These are phyloP conservation scores for Ogataea pini DNA, from an alignment of 805 yeast species.

Conservation along the genomic window DNA sequence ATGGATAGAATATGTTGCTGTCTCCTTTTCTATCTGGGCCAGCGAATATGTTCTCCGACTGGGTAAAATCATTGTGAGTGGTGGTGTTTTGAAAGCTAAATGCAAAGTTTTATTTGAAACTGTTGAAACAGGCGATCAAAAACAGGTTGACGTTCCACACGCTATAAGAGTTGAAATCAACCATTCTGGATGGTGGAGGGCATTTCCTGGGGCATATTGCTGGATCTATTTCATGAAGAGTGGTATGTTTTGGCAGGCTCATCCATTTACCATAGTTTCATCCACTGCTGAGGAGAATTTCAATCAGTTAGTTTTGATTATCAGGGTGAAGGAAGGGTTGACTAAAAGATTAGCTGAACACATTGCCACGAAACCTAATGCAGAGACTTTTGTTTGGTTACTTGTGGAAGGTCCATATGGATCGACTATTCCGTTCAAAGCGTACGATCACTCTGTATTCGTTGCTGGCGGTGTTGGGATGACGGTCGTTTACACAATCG, in stretches of 20 bases:
- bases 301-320: constrained; percentile 43
- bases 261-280: constrained; percentile 61
- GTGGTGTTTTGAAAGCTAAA: constrained; percentile 55
- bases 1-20: constrained; percentile 53
- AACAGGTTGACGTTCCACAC: constrained; percentile 29
- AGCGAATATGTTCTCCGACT: constrained; percentile 63
- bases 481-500: constrained; percentile 55
- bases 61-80: constrained; percentile 56
- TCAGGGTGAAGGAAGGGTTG: constrained; percentile 56
- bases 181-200: constrained; percentile 55
- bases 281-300: constrained; percentile 43
- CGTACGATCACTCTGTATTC: constrained; percentile 48
- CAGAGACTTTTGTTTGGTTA: constrained; percentile 41
- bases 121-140: constrained; percentile 4
- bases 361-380: constrained; percentile 35
- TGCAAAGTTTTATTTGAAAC: constrained; percentile 36
- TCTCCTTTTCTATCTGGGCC: constrained; percentile 66
- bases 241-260: constrained; percentile 61
- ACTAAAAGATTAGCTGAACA: constrained; percentile 42
- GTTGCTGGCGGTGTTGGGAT: constrained; percentile 69
- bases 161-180: constrained; percentile 51
- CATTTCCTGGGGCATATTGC: constrained; percentile 63
- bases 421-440: constrained; percentile 44
- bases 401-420: constrained; percentile 68
- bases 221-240: constrained; percentile 52